Conservation (phyloP, 768 basidiomycete species). For the Trametopsis cervina region DNA sequence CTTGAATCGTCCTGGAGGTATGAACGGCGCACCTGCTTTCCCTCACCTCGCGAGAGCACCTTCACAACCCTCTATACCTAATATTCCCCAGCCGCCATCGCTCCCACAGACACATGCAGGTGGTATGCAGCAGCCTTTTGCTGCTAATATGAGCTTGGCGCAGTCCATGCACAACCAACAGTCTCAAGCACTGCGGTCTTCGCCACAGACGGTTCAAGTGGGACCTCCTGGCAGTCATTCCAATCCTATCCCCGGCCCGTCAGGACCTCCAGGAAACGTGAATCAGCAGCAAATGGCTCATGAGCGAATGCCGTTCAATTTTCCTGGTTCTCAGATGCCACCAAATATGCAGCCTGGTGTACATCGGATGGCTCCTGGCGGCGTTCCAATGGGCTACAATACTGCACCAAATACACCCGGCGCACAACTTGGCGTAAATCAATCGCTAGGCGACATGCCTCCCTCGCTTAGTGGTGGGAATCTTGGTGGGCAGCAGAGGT, state of each 20-base stretch:
- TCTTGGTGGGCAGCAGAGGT: slow-evolving; percentile 29
- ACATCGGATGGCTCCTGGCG: slow-evolving; percentile 10
- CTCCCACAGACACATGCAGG: slow-evolving; percentile 18
- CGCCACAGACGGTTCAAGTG: slow-evolving; percentile 34
- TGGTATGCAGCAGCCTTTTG: slow-evolving; percentile 33
- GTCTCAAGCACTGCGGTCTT: slow-evolving; percentile 29
- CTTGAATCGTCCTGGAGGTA: slow-evolving; percentile 28
- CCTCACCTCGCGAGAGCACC: slow-evolving; percentile 36
- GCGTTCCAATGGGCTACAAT: slow-evolving; percentile 25
- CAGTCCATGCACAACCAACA: slow-evolving; percentile 25
- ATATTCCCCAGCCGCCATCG: slow-evolving; percentile 29
- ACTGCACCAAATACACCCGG: slow-evolving; percentile 40
- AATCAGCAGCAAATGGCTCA: slow-evolving; percentile 37
- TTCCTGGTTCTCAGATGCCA: slow-evolving; percentile 19
- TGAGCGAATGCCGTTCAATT: slow-evolving; percentile 31
- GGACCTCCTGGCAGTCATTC: slow-evolving; percentile 31
- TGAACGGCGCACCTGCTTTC: slow-evolving; percentile 30
- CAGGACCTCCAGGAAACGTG: slow-evolving; percentile 26
- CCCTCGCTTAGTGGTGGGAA: slow-evolving; percentile 31
- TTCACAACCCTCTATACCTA: slow-evolving; percentile 42
- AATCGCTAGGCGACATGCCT: slow-evolving; percentile 33
- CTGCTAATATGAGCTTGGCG: slow-evolving; percentile 30
- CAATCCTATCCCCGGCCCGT: slow-evolving; percentile 12
- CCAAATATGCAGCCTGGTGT: slow-evolving; percentile 25
- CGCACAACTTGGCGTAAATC: background rate